phyloP scores from a whole-genome alignment of 2,329 filamentous ascomycete species.

The Pyricularia pennisetigena region DNA sequence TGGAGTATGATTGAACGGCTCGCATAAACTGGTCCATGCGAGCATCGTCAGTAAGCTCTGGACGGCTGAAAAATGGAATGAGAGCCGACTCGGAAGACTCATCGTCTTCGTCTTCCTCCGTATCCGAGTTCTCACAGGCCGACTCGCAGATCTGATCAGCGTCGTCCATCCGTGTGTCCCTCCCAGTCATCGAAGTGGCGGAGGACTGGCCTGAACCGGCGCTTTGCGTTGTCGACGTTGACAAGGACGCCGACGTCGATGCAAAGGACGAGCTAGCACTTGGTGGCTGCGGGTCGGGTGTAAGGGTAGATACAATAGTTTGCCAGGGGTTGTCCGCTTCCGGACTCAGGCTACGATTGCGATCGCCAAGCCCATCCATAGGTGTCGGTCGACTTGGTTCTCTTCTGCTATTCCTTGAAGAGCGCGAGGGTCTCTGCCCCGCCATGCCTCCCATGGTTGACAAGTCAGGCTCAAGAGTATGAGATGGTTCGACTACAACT shows the following conservation, averaged over 20 bases:
- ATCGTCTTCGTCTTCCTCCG: constrained; percentile 38
- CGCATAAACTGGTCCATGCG: background rate
- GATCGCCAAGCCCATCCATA: constrained; percentile 72
- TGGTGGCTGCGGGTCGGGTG: constrained; percentile 71
- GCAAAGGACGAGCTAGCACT: constrained; percentile 77
- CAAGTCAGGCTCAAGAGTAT: background rate
- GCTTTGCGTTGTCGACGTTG: constrained; percentile 31
- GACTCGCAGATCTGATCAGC: constrained; percentile 38
- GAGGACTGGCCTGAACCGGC: constrained; percentile 29
- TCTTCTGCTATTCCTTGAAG: background rate
- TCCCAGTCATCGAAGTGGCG: constrained; percentile 33
- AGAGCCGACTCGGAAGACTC: background rate
- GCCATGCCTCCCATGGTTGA: constrained; percentile 1
- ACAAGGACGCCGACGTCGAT: constrained; percentile 47
- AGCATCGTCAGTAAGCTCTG: constrained; percentile 16
- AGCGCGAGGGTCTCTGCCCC: background rate
- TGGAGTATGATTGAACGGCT: background rate
- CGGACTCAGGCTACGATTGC: constrained; percentile 71
- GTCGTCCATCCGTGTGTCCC: constrained; percentile 24
- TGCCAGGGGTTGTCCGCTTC: constrained; percentile 64
- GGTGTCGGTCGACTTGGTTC: constrained; percentile 3
- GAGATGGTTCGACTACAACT: background rate
- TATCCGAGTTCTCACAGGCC: constrained; percentile 45
- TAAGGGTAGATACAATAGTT: constrained; percentile 68
- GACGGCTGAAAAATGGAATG: background rate